Percentiles rank a stretch among this genome's conserved stretches.
phyloP scores from a whole-genome alignment of 495 filamentous ascomycete species.

The Penicillium ucsense region DNA sequence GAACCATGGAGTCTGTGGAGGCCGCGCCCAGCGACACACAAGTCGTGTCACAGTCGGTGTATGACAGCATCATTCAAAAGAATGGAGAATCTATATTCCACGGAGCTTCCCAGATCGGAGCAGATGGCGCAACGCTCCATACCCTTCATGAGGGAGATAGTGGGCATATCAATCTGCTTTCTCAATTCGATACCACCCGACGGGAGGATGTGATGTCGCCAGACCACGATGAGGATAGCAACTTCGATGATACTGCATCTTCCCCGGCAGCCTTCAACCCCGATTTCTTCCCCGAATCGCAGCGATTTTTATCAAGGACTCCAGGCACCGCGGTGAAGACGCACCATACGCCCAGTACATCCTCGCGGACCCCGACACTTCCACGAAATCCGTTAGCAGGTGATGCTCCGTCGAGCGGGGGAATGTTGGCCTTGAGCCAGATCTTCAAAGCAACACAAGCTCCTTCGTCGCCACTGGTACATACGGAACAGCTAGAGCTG shows the following conservation, averaged over 20 bases:
- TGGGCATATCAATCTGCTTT: constrained; percentile 40
- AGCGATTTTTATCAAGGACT: constrained; percentile 37
- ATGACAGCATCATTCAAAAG: constrained; percentile 34
- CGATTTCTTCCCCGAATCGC: constrained; percentile 41
- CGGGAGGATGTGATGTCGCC: constrained; percentile 17
- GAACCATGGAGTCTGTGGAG: constrained; percentile 25
- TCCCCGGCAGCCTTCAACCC: constrained; percentile 30
- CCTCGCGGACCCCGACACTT: constrained; percentile 28
- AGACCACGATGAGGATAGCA: constrained; percentile 31
- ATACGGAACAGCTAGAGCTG: constrained; percentile 27
- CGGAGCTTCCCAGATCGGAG: constrained; percentile 9
- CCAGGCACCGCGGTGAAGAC: constrained; percentile 32
- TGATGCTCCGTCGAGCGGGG: constrained; percentile 30
- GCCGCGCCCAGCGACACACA: constrained; percentile 39
- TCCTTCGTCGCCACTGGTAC: constrained; percentile 41
- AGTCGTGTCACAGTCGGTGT: constrained; percentile 43
- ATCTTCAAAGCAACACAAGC: constrained; percentile 43
- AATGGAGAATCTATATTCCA: constrained; percentile 23
- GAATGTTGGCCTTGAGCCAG: constrained; percentile 41
- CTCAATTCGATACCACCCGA: constrained; percentile 26
- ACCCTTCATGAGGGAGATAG: constrained; percentile 38
- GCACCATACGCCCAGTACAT: constrained; percentile 17
- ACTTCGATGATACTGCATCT: constrained; percentile 26
- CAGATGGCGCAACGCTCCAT: constrained; percentile 25
- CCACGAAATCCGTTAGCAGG: constrained; percentile 38